These are phyloP conservation scores for Albatrellus sp. DNA, from an alignment of 1,284 basidiomycete species.

Conservation along the genomic window DNA sequence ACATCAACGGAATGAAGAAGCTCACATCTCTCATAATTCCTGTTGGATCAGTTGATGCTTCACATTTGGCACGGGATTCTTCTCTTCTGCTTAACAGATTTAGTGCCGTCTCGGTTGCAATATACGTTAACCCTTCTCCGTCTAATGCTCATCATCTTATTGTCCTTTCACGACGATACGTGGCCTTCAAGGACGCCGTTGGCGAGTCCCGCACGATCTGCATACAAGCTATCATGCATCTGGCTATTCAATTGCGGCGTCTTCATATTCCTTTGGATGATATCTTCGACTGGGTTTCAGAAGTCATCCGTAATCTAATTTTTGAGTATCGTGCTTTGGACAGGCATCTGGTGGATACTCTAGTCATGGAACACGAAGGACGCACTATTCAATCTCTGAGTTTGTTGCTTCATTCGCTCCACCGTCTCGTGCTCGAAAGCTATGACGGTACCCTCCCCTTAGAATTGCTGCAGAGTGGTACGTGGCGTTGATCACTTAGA, in stretches of 20 bases:
- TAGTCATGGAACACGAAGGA: too few species aligned
- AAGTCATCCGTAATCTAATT: conserved; percentile 47
- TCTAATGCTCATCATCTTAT: conserved; percentile 41
- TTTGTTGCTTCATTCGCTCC: background rate
- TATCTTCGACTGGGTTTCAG: conserved; percentile 56
- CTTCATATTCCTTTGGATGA: conserved; percentile 41
- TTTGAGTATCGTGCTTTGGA: conserved; percentile 32
- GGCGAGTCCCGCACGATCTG: conserved; percentile 58
- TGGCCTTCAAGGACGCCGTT: conserved; percentile 62
- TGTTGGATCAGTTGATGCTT: conserved; percentile 52
- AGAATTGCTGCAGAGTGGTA: conserved; percentile 11
- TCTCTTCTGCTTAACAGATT: conserved; percentile 85
- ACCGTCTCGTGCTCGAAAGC: background rate
- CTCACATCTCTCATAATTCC: conserved; percentile 74
- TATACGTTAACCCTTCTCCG: conserved; percentile 55
- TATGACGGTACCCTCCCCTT: background rate
- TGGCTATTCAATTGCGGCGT: conserved; percentile 57
- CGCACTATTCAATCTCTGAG: background rate
- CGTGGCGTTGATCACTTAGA: conserved; percentile 7
- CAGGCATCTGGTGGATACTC: too few species aligned
- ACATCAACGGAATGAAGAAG: conserved; percentile 47
- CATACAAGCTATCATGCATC: conserved; percentile 71
- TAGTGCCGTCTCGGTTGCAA: conserved; percentile 64
- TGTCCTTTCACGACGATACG: conserved; percentile 49
- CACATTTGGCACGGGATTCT: conserved; percentile 36